A percentile compares a stretch with the other conserved stretches of the same genome.
Conservation (phyloP, 2,329 filamentous ascomycete species). For the Calonectria honghensis region DNA sequence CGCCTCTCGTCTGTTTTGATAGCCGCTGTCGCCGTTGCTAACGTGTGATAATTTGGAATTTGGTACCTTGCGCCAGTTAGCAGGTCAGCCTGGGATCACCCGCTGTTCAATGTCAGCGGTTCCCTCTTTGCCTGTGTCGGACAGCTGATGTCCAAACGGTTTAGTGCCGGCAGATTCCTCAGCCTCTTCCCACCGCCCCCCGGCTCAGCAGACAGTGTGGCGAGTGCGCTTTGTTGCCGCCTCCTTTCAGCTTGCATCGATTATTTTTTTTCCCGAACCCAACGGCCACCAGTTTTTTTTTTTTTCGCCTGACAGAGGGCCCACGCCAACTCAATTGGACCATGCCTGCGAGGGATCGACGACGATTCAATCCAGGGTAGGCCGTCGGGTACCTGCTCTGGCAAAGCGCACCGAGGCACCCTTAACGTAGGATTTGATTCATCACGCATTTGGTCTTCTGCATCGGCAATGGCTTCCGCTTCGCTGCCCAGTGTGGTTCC, state of each 20-base stretch:
- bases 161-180: constrained; percentile 52
- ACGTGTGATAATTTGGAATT: not conserved
- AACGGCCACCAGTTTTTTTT: constrained; percentile 26
- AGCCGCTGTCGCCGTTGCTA: constrained; percentile 4
- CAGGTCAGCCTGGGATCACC: constrained; percentile 3
- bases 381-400: constrained; percentile 19
- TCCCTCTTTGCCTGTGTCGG: constrained; percentile 29
- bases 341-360: constrained; percentile 5
- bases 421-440: constrained; percentile 23
- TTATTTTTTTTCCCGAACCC: constrained; percentile 28
- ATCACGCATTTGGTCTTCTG: constrained; percentile 14
- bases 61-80: constrained; percentile 4
- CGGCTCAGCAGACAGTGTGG: constrained; percentile 43
- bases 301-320: constrained; percentile 22
- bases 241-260: constrained; percentile 23
- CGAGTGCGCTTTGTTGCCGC: constrained; percentile 33
- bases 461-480: constrained; percentile 2
- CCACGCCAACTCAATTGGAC: constrained; percentile 24
- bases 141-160: constrained; percentile 48
- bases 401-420: constrained; percentile 12
- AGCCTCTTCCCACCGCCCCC: constrained; percentile 39
- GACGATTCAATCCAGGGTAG: constrained; percentile 23
- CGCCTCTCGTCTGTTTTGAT: constrained; percentile 24
- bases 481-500: constrained; percentile 11
- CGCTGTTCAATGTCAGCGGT: constrained; percentile 34